Percentiles rank a stretch among this genome's conserved stretches.
Conservation (phyloP, 495 filamentous ascomycete genomes). For the Cenococcum geophilum region DNA sequence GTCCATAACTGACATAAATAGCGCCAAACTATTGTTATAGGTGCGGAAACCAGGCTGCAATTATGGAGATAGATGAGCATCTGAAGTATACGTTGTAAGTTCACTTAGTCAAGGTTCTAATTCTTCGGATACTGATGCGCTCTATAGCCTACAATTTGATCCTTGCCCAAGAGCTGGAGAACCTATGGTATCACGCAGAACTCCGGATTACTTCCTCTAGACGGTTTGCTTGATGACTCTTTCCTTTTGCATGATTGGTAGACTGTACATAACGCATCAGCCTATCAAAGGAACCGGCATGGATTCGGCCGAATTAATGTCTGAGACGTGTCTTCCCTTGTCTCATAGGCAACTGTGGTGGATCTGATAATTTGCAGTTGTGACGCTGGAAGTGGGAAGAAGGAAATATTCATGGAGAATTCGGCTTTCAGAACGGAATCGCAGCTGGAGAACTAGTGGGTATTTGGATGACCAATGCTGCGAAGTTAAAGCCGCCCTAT, state of each 20-base stretch:
- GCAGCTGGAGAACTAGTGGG: no score
- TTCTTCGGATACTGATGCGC: slow-evolving; percentile 6
- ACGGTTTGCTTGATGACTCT: slow-evolving; percentile 15
- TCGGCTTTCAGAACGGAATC: no score
- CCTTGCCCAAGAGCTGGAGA: slow-evolving; percentile 95
- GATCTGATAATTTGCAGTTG: not conserved
- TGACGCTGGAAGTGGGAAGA: not conserved
- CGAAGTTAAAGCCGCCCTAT: no score
- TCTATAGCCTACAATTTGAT: slow-evolving; percentile 90
- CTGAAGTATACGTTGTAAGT: slow-evolving; percentile 99
- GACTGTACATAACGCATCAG: slow-evolving; percentile 18
- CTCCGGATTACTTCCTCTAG: slow-evolving; percentile 97
- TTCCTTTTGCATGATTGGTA: slow-evolving; percentile 20
- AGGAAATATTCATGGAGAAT: no score
- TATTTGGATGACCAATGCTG: no score
- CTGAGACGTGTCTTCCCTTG: not conserved
- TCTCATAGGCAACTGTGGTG: not conserved
- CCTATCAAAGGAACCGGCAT: slow-evolving; percentile 6
- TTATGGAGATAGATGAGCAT: slow-evolving; percentile 99
- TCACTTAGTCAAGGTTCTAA: not conserved
- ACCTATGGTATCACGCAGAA: slow-evolving; percentile 95
- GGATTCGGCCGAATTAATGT: not conserved
- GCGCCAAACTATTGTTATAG: slow-evolving; percentile 97
- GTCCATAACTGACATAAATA: slow-evolving; percentile 37
- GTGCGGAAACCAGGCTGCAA: slow-evolving; percentile 97